These are phyloP conservation scores for Penicillium argentinense DNA, from an alignment of 495 filamentous ascomycete genomes.

Conservation along the genomic window DNA sequence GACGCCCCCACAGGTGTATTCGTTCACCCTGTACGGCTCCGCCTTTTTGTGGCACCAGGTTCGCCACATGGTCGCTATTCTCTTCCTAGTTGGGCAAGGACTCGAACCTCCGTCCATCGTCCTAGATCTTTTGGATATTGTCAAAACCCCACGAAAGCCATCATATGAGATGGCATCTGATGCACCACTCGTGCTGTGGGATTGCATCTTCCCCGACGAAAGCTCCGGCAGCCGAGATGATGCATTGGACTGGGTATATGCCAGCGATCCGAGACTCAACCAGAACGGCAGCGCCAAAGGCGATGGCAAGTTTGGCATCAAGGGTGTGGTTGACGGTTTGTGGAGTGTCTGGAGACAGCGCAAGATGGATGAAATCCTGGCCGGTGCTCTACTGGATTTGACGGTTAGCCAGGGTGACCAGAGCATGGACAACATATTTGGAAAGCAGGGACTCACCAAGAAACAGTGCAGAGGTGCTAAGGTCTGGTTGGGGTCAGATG, in stretches of 20 bases:
- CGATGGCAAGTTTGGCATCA: constrained; percentile 58
- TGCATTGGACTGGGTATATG: constrained; percentile 76
- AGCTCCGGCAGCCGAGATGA: constrained; percentile 52
- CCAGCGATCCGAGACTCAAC: constrained; percentile 53
- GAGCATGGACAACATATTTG: constrained; percentile 17
- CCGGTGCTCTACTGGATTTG: constrained; percentile 63
- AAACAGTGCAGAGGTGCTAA: constrained; percentile 50
- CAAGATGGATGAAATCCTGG: constrained; percentile 87
- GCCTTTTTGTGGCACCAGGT: constrained; percentile 99
- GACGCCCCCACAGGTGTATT: constrained; percentile 67
- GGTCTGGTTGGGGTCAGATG: constrained; percentile 71
- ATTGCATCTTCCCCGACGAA: constrained; percentile 81
- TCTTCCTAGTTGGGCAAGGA: constrained; percentile 91
- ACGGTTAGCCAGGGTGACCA: constrained; percentile 53
- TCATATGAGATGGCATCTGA: constrained; percentile 89
- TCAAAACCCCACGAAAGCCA: constrained; percentile 68
- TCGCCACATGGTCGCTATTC: constrained; percentile 79
- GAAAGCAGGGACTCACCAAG: constrained; percentile 22
- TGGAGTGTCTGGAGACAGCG: constrained; percentile 80
- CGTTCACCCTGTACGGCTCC: constrained; percentile 82
- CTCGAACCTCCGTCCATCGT: constrained; percentile 75
- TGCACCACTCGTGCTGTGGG: constrained; percentile 88
- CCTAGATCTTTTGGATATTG: constrained; percentile 67
- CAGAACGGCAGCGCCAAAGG: constrained; percentile 33
- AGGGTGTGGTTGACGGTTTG: constrained; percentile 67